Base-by-base conservation (phyloP, 495 filamentous ascomycete genomes). In the Trichoderma asperelloides region DNA sequence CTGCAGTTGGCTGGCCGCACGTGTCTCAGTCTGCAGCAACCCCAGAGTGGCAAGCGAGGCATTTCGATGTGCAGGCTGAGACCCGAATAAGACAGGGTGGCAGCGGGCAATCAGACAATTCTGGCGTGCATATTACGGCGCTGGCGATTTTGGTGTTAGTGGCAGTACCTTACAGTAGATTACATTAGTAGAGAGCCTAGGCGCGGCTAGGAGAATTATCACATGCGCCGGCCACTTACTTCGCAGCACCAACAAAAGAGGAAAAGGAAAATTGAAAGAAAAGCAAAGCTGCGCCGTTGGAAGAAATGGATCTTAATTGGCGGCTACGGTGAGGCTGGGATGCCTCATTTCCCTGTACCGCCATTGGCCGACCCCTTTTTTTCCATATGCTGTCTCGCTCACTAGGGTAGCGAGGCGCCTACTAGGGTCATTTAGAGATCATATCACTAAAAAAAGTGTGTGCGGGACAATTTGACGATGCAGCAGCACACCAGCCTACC, bases 1-100 rank as follows among this genome's bases (percentile, higher is more conserved):
- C 9, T 60, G 55, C 55, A 30, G 25, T 30, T 30, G 55, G 55
- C 11, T 25, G 27, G 25, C 55, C 11, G 55, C 55, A 60, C 55
- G 55, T 60, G 55, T 60, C 55, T 60, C 55, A 30, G 55, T 27
- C 55, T 60, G 55, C 55, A 60, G 55, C 55, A 60, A 60, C 27
- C 55, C 27, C 55, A 3, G 23, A 33, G 55, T 13, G 27, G 27
- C 55, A 60, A 18, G 55, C 55, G 28, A 30, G 47, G 21, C 0
- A 23, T 51, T 45, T 7, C 33, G 33, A 37, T 37, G 33, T 37
- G 33, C 33, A 37, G 33, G 33, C 33, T 37, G 33, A 37, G 33
- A 37, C 33, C 33, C 6, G 33, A 37, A 37, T 37, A 37, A 37
- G 33, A 37, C 55, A 15, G 9, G 28, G 7, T 1, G 27, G 13